Percentiles rank a stretch among this genome's conserved stretches.
Evolutionary conservation across 164 flowering plant genomes (phyloP).

Genomic region (Sextonia rubra): DNA sequence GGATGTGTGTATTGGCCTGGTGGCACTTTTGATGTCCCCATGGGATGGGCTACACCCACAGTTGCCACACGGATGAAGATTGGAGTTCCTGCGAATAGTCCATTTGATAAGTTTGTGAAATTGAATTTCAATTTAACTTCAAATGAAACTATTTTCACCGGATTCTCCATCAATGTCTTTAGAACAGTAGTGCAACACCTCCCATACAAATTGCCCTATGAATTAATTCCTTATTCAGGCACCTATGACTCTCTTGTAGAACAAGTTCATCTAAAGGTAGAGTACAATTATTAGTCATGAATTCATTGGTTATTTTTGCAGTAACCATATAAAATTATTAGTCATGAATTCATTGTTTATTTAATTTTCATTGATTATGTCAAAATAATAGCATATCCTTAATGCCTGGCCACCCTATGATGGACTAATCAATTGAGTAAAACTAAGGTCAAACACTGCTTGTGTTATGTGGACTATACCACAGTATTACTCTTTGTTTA

Average conservation of each 20-base stretch:
- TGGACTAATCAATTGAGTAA: too few relatives aligned
- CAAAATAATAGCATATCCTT: not conserved
- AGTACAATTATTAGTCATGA: too few relatives aligned
- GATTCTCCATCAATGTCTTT: constrained; percentile 57
- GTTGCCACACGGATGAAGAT: constrained; percentile 40
- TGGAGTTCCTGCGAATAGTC: constrained; percentile 38
- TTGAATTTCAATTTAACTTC: constrained; percentile 4
- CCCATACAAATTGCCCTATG: constrained; percentile 27
- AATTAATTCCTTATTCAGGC: constrained; percentile 20
- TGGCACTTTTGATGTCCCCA: constrained; percentile 20
- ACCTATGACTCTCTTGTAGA: constrained; percentile 22
- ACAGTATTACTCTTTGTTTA: too few relatives aligned
- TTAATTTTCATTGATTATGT: not conserved
- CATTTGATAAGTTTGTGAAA: constrained; percentile 42
- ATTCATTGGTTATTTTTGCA: too few relatives aligned
- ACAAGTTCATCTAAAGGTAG: constrained; percentile 26
- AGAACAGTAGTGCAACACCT: constrained; percentile 17
- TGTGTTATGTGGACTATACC: too few relatives aligned
- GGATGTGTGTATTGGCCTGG: constrained; percentile 30
- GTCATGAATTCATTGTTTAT: not conserved
- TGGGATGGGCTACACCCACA: constrained; percentile 50
- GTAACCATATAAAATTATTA: too few relatives aligned
- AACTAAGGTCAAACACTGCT: too few relatives aligned
- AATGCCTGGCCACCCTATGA: not conserved
- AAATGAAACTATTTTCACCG: constrained; percentile 16